Evolutionary conservation across 805 yeast species (phyloP).

Genomic region (Kuraishia floccosa): DNA sequence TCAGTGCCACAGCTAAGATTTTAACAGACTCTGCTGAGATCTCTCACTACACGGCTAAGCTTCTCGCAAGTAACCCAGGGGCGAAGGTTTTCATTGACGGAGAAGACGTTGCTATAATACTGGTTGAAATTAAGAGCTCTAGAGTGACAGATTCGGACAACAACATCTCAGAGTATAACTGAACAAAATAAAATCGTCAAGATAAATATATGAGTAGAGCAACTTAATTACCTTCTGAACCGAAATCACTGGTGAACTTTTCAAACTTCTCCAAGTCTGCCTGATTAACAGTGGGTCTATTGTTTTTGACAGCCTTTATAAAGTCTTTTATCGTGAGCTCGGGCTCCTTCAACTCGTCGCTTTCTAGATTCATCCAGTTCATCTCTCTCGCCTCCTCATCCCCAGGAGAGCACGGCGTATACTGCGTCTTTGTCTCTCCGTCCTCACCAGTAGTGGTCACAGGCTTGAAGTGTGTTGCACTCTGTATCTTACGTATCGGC

Average conservation of each 20-base stretch:
- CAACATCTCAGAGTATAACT: slow-evolving; percentile 27
- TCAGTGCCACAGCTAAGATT: slow-evolving; percentile 60
- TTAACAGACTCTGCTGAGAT: slow-evolving; percentile 35
- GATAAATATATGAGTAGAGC: neutral
- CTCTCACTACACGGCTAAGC: slow-evolving; percentile 47
- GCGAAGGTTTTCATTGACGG: slow-evolving; percentile 59
- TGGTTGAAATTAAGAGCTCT: slow-evolving; percentile 54
- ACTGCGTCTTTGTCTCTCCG: slow-evolving; percentile 27
- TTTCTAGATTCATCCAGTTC: slow-evolving; percentile 88
- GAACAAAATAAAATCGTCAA: neutral
- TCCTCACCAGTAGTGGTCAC: slow-evolving; percentile 28
- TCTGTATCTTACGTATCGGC: slow-evolving; percentile 91
- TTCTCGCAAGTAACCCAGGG: slow-evolving; percentile 52
- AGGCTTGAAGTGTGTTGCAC: slow-evolving; percentile 87
- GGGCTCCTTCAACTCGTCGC: slow-evolving; percentile 87
- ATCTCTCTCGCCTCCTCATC: slow-evolving; percentile 74
- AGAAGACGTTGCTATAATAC: slow-evolving; percentile 53
- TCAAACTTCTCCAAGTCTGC: slow-evolving; percentile 74
- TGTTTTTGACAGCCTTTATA: slow-evolving; percentile 79
- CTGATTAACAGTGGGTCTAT: slow-evolving; percentile 91
- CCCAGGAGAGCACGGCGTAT: slow-evolving; percentile 98
- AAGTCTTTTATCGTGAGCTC: slow-evolving; percentile 84
- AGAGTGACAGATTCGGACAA: slow-evolving; percentile 74
- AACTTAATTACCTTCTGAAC: slow-evolving; percentile 85
- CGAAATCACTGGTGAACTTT: slow-evolving; percentile 88